Base-by-base conservation (phyloP, 2,329 filamentous ascomycete genomes). In the Curvularia sp. region DNA sequence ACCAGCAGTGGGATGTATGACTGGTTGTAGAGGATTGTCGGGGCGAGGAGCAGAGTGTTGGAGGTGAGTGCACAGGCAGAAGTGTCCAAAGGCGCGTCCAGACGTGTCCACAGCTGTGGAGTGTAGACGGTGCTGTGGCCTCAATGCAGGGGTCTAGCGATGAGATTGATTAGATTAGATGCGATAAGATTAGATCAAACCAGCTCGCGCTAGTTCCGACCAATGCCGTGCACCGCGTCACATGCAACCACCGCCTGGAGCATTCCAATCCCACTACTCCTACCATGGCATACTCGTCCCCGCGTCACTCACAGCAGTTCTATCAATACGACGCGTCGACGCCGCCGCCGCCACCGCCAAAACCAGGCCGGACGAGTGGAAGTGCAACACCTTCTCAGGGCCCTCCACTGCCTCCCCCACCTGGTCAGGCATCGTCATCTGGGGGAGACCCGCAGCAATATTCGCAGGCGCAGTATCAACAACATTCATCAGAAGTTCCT, bases 271-370 rank as follows among this genome's bases (percentile, higher is more conserved):
- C 30, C 12, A 18, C 38, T 15, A 18, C 39, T 5, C 41, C 30
- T 15, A 60, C 33, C 44, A 79, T 79, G 77, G 67, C 76, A 7
- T 77, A 70, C 62, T 73, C 76, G 51, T 77, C 76, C 9, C 77
- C 77, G 15, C 76, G 63, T 49, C 71, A 77, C 55, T 77, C 75
- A 13, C 75, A 76, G 50, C 65, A 66, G 44, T 73, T 75, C 47
- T 78, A 75, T 64, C 70, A 76, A 28, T 79, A 76, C 69, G 77
- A 82, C 64, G 67, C 78, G 38, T 78, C 80, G 13, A 80, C 81
- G 20, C 81, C 82, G 38, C 78, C 81, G 6, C 82, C 81, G 9
- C 82, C 82, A 20, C 81, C 81, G 20, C 78, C 78, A 20, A 79
- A 79, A 62, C 77, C 77, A 55, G 72, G 73, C 15, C 79, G 78